phyloP scores from a whole-genome alignment of 345 rosid genomes.

The thale cress (Arabidopsis thaliana) region DNA sequence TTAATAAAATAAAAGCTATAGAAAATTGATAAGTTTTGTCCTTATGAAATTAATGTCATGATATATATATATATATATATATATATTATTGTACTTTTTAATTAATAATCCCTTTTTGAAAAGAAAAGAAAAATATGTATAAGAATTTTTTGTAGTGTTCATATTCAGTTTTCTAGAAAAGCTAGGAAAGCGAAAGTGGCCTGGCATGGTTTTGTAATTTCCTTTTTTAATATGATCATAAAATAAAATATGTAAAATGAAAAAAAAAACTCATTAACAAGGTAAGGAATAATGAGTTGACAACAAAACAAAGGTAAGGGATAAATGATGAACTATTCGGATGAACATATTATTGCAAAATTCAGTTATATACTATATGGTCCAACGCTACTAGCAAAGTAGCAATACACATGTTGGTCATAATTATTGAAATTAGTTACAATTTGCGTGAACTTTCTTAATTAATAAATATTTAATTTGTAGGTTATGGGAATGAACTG shows the following conservation, averaged over 20 bases:
- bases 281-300: constrained; percentile 3
- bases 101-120: not conserved
- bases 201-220: not conserved
- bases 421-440: constrained; percentile 1
- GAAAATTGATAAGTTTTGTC: not conserved
- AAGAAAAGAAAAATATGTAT: too few relatives aligned
- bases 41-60: not conserved
- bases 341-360: constrained; percentile 12
- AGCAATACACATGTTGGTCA: constrained; percentile 11
- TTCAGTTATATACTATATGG: constrained; percentile 32
- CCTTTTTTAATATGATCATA: not conserved
- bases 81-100: not conserved
- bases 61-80: not conserved
- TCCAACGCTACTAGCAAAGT: constrained; percentile 13
- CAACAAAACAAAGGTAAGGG: constrained; percentile 9
- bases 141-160: constrained; percentile 8
- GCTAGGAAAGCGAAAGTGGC: constrained; percentile 12
- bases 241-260: not conserved
- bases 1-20: not conserved
- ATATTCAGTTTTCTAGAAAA: constrained; percentile 24
- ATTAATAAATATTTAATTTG: constrained; percentile 13
- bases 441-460: constrained; percentile 16
- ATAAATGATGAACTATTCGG: constrained; percentile 3
- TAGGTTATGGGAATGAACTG: constrained; percentile 43
- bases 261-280: constrained; percentile 10